Base-by-base conservation (phyloP, 1,284 basidiomycete species). In the Trametes sp. region DNA sequence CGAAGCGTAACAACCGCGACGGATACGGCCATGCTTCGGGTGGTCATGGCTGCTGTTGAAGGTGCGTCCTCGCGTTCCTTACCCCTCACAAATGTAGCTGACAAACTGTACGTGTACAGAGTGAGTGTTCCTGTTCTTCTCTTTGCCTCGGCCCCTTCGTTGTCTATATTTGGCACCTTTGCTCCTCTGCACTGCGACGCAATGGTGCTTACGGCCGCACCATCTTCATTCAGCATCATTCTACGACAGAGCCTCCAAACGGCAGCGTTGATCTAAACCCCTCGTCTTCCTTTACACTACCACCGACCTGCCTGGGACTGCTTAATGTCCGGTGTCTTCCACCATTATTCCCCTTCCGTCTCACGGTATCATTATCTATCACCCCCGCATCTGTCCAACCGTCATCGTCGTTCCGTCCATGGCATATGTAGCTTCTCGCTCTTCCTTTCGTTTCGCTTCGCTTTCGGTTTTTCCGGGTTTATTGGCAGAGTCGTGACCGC, bases 31-130 rank as follows among this genome's bases (percentile, higher is more conserved):
- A 84, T 96, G 81, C 80, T 98, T 63, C 83, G 92, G 72, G 94
- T 96, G 31, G 93, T 98, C 41, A 97, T 98, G 95, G 92, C 91
- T 65, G 94, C 94, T 65, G 94, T 94, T 61, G 92, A 94, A 93
- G 92, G 92, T 91, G 69, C 69, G 87, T 81, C n/a, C 33, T n/a
- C n/a, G 54, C 61, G 52, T 52, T 26, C 57, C 46, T 63, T 24
- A n/a, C n/a, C 36, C 59, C 59, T 50, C 60, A 52, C 59, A 23
- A 50, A 41, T 23, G 41, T 38, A 38, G 59, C 52, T 68, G 50
- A 70, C 63, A 59, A 28, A 63, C 60, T 71, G 67, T 62, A 63
- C 61, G 49, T 71, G 65, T 64, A 45, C 72, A 93, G 91, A 93
- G 91, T 93, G 84, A 92, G 91, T 91, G 54, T 64, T 68, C 75